Conservation (phyloP, 2,329 filamentous ascomycete genomes). For the Pseudogymnoascus sp. region DNA sequence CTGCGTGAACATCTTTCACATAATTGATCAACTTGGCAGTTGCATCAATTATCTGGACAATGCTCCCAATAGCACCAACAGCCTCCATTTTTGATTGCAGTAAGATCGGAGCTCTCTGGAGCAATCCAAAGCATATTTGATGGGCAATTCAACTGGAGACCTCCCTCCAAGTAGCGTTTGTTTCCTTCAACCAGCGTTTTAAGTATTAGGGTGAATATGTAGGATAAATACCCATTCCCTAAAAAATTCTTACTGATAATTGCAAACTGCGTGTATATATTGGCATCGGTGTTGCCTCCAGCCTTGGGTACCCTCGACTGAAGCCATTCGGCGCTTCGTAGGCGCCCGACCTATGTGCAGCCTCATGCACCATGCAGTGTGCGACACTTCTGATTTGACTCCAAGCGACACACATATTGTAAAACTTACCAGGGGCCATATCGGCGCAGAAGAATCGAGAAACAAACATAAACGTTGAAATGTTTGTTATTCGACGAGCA, state of each 20-base stretch:
- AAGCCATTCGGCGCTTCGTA: background rate
- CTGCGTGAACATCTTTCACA: background rate
- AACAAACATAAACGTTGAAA: background rate
- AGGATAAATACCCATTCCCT: background rate
- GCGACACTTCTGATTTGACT: background rate
- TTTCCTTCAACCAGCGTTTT: background rate
- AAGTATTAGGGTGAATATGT: background rate
- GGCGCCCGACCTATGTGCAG: background rate
- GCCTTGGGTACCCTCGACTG: background rate
- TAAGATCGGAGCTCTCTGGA: background rate
- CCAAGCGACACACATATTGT: background rate
- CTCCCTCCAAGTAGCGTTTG: background rate
- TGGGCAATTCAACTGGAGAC: background rate
- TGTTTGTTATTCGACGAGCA: background rate
- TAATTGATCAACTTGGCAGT: slow-evolving; percentile 1
- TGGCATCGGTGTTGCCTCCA: background rate
- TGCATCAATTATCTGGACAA: background rate
- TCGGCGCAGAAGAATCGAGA: background rate
- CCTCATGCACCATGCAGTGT: background rate
- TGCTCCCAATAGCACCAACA: background rate
- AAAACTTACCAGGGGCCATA: background rate
- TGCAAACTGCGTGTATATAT: background rate
- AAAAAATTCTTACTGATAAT: background rate
- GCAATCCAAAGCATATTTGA: background rate
- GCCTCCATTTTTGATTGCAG: background rate